Conservation (phyloP, 2,329 filamentous ascomycete genomes). For the Chaetomium olivaceum region DNA sequence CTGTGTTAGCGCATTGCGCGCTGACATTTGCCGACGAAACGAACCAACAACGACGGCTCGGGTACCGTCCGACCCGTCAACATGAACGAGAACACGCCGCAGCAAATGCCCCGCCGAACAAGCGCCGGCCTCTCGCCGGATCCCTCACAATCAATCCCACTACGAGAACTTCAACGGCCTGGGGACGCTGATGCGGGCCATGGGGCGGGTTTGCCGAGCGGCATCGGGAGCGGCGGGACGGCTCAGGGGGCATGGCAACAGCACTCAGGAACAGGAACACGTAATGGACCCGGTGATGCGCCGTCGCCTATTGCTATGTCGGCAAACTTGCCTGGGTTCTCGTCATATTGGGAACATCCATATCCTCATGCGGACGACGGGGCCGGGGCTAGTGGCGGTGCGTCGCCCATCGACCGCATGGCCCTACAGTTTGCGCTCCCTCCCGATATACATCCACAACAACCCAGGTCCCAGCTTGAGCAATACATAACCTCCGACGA, state of each 20-base stretch:
- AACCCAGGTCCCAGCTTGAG: conserved; percentile 34
- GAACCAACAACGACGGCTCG: conserved; percentile 2
- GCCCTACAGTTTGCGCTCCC: conserved; percentile 58
- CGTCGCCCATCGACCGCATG: conserved; percentile 55
- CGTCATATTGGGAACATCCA: conserved; percentile 56
- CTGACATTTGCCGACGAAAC: conserved; percentile 4
- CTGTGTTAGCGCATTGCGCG: conserved; percentile 30
- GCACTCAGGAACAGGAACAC: conserved; percentile 5
- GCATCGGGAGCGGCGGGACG: conserved; percentile 33
- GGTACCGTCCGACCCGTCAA: conserved; percentile 15
- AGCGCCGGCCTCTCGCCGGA: conserved; percentile 44
- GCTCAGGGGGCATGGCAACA: conserved; percentile 6
- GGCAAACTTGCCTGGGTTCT: conserved; percentile 46
- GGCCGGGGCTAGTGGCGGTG: conserved; percentile 37
- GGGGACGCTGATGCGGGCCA: conserved; percentile 28
- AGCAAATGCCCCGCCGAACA: conserved; percentile 29
- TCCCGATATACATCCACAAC: conserved; percentile 48
- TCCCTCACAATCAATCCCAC: conserved; percentile 65
- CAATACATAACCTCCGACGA: conserved; percentile 29
- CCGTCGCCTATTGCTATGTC: conserved; percentile 37
- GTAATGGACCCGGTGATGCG: conserved; percentile 20
- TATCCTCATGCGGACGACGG: conserved; percentile 42
- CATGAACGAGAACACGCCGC: conserved; percentile 36
- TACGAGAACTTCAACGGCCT: conserved; percentile 58
- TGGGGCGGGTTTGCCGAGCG: conserved; percentile 19